Base-by-base conservation (phyloP, 306 rosid genomes). In the Casuarina cunninghamiana region DNA sequence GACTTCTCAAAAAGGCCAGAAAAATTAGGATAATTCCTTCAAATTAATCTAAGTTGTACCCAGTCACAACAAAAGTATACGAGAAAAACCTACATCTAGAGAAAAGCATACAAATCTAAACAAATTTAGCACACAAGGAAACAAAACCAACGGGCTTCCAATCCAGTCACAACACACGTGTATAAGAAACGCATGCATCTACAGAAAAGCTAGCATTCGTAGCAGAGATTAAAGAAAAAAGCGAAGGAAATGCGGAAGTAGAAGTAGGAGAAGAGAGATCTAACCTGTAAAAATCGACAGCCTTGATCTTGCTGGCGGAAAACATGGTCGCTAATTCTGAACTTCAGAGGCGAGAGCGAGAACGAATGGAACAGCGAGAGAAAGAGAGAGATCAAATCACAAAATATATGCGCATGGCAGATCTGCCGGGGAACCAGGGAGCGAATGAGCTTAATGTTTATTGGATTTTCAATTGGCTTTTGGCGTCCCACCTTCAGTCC, bases 271-370 rank as follows among this genome's bases (percentile, higher is more conserved):
- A 51, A 78, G 75, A 70, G 81, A 78, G 87, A 86, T 83, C 81
- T 21, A 57, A 95, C 98, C 98, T 88, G 91, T 95, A 95, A 76
- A 95, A 95, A 85, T 95, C 98, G 48, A 95, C 97, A 68, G 98
- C 88, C 80, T 92, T 95, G 92, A 95, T 71, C 87, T 95, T 95
- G 83, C 86, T 81, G 42, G 93, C 11, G 45, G 97, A 88, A 88
- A 92, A 16, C 98, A 95, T 95, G 92, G 83, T 63, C 74, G 85
- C 66, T 44, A 60, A 67, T n/a, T 67, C 42, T 7, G 50, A 67
- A 17, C 17, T 16, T 42, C 39, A 76, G 19, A 10, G 68, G 53
- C 15, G 10, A 17, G 21, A 48, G 68, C 38, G 53, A 77, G 53
- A 66, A 78, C 57, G 65, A 71, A 16, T 17, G n/a, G n/a, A 77